Base-by-base conservation (phyloP, 768 basidiomycete species). In the Steccherinum ochraceum region DNA sequence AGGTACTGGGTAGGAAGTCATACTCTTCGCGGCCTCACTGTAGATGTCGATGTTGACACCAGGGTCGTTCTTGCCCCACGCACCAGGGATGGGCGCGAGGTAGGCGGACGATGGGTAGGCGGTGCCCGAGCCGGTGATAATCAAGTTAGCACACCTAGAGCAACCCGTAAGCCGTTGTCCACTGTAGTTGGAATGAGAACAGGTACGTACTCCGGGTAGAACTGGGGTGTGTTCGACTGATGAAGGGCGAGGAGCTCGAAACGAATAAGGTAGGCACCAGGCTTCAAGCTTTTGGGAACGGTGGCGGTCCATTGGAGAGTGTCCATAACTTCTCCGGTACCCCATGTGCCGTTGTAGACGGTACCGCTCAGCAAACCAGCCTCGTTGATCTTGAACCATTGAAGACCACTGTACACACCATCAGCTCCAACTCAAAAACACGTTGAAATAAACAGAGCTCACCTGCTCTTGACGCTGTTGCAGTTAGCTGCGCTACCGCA, bases 371-470 rank as follows among this genome's bases (percentile, higher is more conserved):
- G 56, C 12, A 69, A 54, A 52, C 68, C 67, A 13, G 64, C 52
- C 50, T 69, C 56, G 39, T 68, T 64, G 51, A 70, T 71, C 58
- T 72, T 72, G 65, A 71, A 72, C 70, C 35, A 39, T n/a, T 39
- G 11, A 11, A 39, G n/a, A n/a, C 35, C 35, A 39, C 35, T 39
- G n/a, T 39, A 39, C n/a, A 11, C 35, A 39, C 11, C n/a, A n/a
- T 39, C 11, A 11, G n/a, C 11, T 11, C n/a, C 11, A 11, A 11
- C 35, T 11, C 35, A n/a, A 11, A 11, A 39, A 11, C n/a, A 11
- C 35, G 35, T 11, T 11, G 11, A 39, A 11, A 39, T 11, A 11
- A 39, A n/a, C n/a, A 11, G 11, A 11, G n/a, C 35, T 39, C 35
- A 39, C 35, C 11, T 39, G 35, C 35, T 39, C 35, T 39, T 39